Conservation (phyloP, 345 rosid species). For the Populus tremula region DNA sequence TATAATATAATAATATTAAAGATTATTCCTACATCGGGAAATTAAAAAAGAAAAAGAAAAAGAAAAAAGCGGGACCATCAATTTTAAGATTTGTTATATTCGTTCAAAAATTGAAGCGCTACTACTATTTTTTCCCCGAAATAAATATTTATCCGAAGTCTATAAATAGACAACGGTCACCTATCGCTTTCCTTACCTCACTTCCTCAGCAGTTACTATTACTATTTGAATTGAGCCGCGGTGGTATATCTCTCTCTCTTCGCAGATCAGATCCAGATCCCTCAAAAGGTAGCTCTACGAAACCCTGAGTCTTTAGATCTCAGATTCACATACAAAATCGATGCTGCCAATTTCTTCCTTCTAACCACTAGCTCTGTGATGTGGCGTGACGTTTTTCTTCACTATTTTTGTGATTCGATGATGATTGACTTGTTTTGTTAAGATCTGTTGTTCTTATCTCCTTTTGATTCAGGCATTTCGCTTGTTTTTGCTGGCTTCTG, state of each 20-base stretch:
- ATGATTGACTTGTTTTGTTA: neutral
- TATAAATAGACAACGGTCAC: neutral
- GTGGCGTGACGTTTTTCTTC: neutral
- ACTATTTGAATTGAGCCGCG: neutral
- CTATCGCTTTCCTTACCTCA: neutral
- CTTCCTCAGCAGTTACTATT: neutral
- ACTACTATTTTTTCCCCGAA: too few species aligned
- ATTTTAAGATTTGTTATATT: too few species aligned
- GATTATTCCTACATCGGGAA: neutral
- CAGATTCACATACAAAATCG: neutral
- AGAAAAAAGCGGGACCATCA: too few species aligned
- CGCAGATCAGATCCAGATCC: neutral
- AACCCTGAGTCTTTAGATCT: neutral
- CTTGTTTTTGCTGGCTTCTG: neutral
- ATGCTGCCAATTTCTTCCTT: neutral
- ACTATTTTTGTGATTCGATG: neutral
- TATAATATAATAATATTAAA: too few species aligned
- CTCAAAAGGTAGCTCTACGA: neutral
- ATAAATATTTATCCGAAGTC: neutral
- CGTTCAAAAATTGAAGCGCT: neutral
- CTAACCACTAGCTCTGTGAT: neutral
- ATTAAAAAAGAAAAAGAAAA: too few species aligned
- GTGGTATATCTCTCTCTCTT: neutral
- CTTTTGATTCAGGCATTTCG: neutral
- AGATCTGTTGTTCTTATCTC: constrained; percentile 1